A percentile compares a stretch with the other conserved stretches of the same genome.
These are phyloP conservation scores for Sordaria brevicollis DNA, from an alignment of 495 filamentous ascomycete genomes.

Conservation along the genomic window DNA sequence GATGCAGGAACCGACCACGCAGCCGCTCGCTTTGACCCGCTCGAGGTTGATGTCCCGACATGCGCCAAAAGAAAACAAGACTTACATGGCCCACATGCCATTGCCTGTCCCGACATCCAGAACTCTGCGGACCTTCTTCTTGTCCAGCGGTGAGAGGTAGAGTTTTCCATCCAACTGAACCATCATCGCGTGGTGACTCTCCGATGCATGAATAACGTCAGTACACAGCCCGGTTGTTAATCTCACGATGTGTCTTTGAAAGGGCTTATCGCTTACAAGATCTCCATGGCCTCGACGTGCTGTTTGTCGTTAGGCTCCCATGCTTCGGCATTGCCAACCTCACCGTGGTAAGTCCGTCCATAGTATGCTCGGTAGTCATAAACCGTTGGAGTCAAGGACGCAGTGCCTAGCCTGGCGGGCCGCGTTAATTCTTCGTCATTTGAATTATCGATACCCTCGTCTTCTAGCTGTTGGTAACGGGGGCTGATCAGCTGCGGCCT, in stretches of 20 bases:
- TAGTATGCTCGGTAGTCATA: not conserved
- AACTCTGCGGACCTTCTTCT: conserved; percentile 24
- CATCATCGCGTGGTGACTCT: conserved; percentile 20
- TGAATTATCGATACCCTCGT: too few relatives aligned
- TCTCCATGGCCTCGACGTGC: conserved; percentile 15
- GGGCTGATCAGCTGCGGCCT: too few relatives aligned
- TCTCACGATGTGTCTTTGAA: not conserved
- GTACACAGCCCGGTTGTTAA: not conserved
- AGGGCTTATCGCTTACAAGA: not conserved
- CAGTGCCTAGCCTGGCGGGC: too few relatives aligned
- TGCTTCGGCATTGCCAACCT: not conserved
- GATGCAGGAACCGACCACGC: too few relatives aligned
- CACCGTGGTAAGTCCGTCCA: conserved; percentile 21
- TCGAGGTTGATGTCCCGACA: not conserved
- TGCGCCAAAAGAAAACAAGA: not conserved
- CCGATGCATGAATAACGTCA: not conserved
- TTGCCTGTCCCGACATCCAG: conserved; percentile 29
- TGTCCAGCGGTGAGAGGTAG: conserved; percentile 41
- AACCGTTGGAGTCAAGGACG: not conserved
- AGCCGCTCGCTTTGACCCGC: not conserved
- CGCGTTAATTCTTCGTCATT: too few relatives aligned
- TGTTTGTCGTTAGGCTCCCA: conserved; percentile 19
- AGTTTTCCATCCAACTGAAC: conserved; percentile 41
- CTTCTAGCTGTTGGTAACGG: too few relatives aligned
- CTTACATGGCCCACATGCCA: conserved; percentile 29